These are phyloP conservation scores for Pseudogymnoascus pannorum DNA, from an alignment of 2,329 filamentous ascomycete genomes.

Conservation along the genomic window DNA sequence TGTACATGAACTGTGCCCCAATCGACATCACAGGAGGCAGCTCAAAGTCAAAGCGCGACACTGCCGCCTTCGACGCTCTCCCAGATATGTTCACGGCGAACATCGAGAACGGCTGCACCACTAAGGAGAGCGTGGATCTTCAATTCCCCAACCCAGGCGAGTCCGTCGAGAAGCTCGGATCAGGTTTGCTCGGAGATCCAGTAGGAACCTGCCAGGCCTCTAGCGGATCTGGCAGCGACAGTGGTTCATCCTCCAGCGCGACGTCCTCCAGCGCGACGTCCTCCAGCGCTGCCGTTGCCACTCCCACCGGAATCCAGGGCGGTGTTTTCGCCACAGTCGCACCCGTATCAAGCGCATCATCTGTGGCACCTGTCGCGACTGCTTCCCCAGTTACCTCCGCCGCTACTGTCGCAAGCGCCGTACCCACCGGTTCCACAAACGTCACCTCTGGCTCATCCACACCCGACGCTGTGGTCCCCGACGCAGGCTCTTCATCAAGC, in stretches of 20 bases:
- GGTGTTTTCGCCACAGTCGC: conserved; percentile 32
- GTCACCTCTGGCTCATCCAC: conserved; percentile 19
- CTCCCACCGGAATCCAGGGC: conserved; percentile 14
- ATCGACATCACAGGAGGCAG: conserved; percentile 52
- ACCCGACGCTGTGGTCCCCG: conserved; percentile 18
- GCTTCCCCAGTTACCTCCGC: conserved; percentile 18
- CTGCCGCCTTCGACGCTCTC: conserved; percentile 51
- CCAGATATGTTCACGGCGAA: conserved; percentile 69
- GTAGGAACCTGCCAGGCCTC: conserved; percentile 22
- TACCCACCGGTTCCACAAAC: conserved; percentile 15
- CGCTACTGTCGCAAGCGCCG: not conserved
- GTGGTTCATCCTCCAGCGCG: not conserved
- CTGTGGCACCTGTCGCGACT: conserved; percentile 9
- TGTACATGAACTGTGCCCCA: conserved; percentile 95
- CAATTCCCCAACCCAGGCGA: conserved; percentile 48
- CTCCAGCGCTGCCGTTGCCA: conserved; percentile 9
- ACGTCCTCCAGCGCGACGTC: not conserved
- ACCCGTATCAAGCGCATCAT: conserved; percentile 17
- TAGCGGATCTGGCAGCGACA: conserved; percentile 18
- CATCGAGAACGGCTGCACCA: conserved; percentile 43
- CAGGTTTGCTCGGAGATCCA: conserved; percentile 21
- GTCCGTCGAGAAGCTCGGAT: conserved; percentile 42
- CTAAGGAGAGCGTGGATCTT: conserved; percentile 40
- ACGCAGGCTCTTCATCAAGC: conserved; percentile 19
- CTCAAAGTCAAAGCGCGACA: conserved; percentile 33